Percentiles rank a stretch among this genome's conserved stretches.
phyloP scores from a whole-genome alignment of 352 stramenopile species.

The Pythium guiyangense region DNA sequence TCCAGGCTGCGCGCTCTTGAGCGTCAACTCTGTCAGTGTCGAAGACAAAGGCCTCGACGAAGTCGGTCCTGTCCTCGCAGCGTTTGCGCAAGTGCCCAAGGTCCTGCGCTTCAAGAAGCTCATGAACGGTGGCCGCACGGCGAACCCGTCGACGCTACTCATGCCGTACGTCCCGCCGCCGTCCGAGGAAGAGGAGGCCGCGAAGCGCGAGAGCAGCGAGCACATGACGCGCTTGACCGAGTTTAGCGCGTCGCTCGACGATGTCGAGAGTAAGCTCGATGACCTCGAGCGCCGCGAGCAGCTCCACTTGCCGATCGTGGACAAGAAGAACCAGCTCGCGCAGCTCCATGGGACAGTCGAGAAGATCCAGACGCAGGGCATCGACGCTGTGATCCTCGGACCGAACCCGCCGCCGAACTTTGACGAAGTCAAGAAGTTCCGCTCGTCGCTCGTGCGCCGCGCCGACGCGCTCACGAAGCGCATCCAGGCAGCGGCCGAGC shows the following conservation, averaged over 20 bases:
- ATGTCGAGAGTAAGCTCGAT: slow-evolving; percentile 47
- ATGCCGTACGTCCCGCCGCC: slow-evolving; percentile 65
- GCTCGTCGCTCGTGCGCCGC: slow-evolving; percentile 60
- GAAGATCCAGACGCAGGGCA: slow-evolving; percentile 76
- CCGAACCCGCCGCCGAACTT: slow-evolving; percentile 58
- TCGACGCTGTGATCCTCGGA: slow-evolving; percentile 76
- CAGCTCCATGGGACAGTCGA: slow-evolving; percentile 72
- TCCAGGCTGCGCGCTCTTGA: slow-evolving; percentile 70
- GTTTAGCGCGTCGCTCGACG: slow-evolving; percentile 38
- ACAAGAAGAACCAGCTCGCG: slow-evolving; percentile 61
- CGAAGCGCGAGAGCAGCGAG: slow-evolving; percentile 17
- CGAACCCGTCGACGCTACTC: slow-evolving; percentile 66
- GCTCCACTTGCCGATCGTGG: slow-evolving; percentile 25
- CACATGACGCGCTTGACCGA: slow-evolving; percentile 43
- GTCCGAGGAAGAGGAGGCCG: slow-evolving; percentile 31
- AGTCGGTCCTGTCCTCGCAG: slow-evolving; percentile 63
- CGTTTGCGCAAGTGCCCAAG: slow-evolving; percentile 46
- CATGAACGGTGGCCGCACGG: slow-evolving; percentile 63
- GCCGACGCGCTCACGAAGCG: slow-evolving; percentile 57
- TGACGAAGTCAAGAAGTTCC: slow-evolving; percentile 64
- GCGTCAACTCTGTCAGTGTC: slow-evolving; percentile 72
- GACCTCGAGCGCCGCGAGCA: slow-evolving; percentile 48
- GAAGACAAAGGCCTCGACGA: slow-evolving; percentile 69
- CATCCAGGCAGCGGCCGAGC: slow-evolving; percentile 48
- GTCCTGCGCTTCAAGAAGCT: slow-evolving; percentile 86